phyloP scores from a whole-genome alignment of 352 stramenopile genomes.

The Phytopythium chamaehyphon region DNA sequence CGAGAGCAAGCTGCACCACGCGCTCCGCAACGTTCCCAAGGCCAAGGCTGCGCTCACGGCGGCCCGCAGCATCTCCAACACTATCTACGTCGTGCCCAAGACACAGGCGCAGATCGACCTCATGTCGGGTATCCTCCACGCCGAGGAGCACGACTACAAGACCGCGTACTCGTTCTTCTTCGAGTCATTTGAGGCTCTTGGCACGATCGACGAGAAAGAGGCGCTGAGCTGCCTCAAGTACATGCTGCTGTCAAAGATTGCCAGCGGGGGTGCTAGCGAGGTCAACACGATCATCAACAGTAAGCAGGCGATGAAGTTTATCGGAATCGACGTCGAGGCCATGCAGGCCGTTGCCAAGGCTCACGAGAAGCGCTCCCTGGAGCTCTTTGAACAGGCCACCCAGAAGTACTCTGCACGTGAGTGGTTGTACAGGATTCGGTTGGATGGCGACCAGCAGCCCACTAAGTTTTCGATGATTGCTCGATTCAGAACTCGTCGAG shows the following conservation, averaged over 20 bases:
- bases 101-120: slow-evolving; percentile 95
- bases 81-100: slow-evolving; percentile 95
- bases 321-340: slow-evolving; percentile 93
- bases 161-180: slow-evolving; percentile 99
- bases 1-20: slow-evolving; percentile 97
- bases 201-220: slow-evolving; percentile 86
- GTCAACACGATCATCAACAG: slow-evolving; percentile 94
- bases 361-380: slow-evolving; percentile 93
- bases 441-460: background rate
- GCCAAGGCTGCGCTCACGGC: slow-evolving; percentile 96
- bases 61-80: slow-evolving; percentile 95
- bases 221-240: slow-evolving; percentile 94
- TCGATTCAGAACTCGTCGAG: slow-evolving; percentile 65
- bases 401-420: slow-evolving; percentile 86
- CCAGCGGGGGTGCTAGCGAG: slow-evolving; percentile 90
- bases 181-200: slow-evolving; percentile 95
- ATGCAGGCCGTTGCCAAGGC: slow-evolving; percentile 95
- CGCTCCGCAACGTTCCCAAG: slow-evolving; percentile 96
- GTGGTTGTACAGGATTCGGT: slow-evolving; percentile 7
- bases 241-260: slow-evolving; percentile 97
- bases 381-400: slow-evolving; percentile 78
- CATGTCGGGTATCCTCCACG: slow-evolving; percentile 97
- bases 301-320: slow-evolving; percentile 97
- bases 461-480: background rate
- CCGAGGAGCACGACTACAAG: slow-evolving; percentile 99